phyloP scores from a whole-genome alignment of 495 filamentous ascomycete species.

The Annulohypoxylon nitens region DNA sequence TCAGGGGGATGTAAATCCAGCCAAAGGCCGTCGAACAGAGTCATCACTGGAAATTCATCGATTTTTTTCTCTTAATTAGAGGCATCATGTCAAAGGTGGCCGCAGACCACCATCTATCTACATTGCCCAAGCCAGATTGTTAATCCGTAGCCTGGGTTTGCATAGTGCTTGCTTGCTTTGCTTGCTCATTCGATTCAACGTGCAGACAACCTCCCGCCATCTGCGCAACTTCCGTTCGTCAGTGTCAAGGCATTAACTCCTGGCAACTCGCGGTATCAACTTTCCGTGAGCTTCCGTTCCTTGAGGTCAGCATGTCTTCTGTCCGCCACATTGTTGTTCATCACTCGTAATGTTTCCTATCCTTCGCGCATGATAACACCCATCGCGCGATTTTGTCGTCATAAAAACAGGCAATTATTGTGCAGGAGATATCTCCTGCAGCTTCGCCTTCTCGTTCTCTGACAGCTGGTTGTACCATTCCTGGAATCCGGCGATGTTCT shows the following conservation, averaged over 20 bases:
- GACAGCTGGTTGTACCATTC: conserved; percentile 77
- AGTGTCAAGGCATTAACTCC: conserved; percentile 9
- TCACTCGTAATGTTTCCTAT: background rate
- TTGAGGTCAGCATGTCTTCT: background rate
- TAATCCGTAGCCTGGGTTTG: background rate
- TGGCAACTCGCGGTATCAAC: background rate
- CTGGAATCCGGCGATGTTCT: conserved; percentile 78
- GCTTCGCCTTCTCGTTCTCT: conserved; percentile 79
- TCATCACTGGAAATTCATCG: background rate
- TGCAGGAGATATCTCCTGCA: conserved; percentile 59
- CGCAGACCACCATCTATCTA: conserved; percentile 3
- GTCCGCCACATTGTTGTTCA: background rate
- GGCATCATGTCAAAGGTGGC: background rate
- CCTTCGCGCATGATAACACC: background rate
- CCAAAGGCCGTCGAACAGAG: background rate
- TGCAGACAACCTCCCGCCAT: background rate
- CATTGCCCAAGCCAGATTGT: background rate
- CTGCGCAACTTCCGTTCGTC: background rate
- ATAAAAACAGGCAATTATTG: conserved; percentile 17
- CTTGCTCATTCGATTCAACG: background rate
- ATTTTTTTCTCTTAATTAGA: background rate
- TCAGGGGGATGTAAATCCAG: background rate
- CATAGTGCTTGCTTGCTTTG: background rate
- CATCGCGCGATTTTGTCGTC: background rate
- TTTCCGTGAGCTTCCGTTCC: background rate